phyloP scores from a whole-genome alignment of 345 rosid genomes.

The Arabis hirsuta region DNA sequence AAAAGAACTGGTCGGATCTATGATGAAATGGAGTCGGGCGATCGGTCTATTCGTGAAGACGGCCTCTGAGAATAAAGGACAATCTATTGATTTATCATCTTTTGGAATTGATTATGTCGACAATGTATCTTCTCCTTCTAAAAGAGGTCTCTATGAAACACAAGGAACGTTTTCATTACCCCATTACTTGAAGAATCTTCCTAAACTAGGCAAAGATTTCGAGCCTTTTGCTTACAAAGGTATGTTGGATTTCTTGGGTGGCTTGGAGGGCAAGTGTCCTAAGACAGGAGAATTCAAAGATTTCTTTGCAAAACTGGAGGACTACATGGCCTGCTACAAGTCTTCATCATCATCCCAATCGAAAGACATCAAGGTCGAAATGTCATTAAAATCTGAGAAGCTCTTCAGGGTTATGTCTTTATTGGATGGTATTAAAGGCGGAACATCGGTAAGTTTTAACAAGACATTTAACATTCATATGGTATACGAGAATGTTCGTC shows the following conservation, averaged over 20 bases:
- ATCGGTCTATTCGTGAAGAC: slow-evolving; percentile 15
- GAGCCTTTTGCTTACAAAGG: slow-evolving; percentile 17
- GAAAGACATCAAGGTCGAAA: background rate
- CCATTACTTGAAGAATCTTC: background rate
- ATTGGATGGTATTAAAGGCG: slow-evolving; percentile 11
- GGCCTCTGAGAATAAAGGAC: slow-evolving; percentile 27
- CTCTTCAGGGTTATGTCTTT: slow-evolving; percentile 2
- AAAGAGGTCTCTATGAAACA: slow-evolving; percentile 16
- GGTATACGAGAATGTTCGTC: background rate
- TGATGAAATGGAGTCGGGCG: slow-evolving; percentile 25
- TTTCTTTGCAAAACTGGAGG: background rate
- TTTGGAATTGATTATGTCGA: slow-evolving; percentile 32
- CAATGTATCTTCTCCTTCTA: background rate
- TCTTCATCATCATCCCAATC: background rate
- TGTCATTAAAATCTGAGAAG: background rate
- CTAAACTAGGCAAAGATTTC: slow-evolving; percentile 11
- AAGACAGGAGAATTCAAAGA: background rate
- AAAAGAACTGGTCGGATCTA: background rate
- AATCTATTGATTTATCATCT: slow-evolving; percentile 25
- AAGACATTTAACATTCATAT: background rate
- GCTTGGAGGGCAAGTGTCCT: slow-evolving; percentile 12
- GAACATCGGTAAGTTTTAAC: slow-evolving; percentile 6
- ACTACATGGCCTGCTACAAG: slow-evolving; percentile 2
- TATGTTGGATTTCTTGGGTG: background rate
- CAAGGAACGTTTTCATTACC: slow-evolving; percentile 11